phyloP scores from a whole-genome alignment of 2,329 filamentous ascomycete species.

The Neurospora sp. region DNA sequence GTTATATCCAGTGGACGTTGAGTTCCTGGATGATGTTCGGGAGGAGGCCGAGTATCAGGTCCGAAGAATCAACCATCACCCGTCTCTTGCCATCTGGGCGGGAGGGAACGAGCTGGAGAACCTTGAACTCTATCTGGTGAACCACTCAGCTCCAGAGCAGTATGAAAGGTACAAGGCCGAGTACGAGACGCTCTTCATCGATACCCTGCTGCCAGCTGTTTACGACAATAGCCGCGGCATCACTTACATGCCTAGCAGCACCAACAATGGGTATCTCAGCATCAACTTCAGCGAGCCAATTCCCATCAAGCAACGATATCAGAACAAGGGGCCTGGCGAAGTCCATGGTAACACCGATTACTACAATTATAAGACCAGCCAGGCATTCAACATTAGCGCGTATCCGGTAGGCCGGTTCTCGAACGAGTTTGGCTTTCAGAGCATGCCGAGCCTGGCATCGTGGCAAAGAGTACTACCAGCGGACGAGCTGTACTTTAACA shows the following conservation, averaged over 20 bases:
- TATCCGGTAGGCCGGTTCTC: slow-evolving; percentile 51
- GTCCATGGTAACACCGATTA: slow-evolving; percentile 52
- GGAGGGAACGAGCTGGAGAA: slow-evolving; percentile 52
- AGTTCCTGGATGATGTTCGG: slow-evolving; percentile 44
- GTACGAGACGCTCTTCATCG: slow-evolving; percentile 49
- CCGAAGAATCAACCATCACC: slow-evolving; percentile 50
- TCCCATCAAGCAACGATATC: slow-evolving; percentile 46
- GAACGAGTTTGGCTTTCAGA: slow-evolving; percentile 55
- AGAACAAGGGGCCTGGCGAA: slow-evolving; percentile 38
- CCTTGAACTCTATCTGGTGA: slow-evolving; percentile 34
- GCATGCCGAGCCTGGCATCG: slow-evolving; percentile 49
- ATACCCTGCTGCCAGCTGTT: slow-evolving; percentile 42
- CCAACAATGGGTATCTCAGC: slow-evolving; percentile 45
- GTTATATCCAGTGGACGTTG: slow-evolving; percentile 43
- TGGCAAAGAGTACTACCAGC: slow-evolving; percentile 44
- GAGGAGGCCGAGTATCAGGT: slow-evolving; percentile 50
- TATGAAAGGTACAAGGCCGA: slow-evolving; percentile 34
- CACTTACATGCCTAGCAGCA: slow-evolving; percentile 50
- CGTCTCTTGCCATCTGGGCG: slow-evolving; percentile 42
- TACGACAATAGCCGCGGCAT: slow-evolving; percentile 50
- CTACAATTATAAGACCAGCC: slow-evolving; percentile 45
- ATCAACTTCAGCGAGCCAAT: slow-evolving; percentile 42
- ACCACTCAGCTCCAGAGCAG: slow-evolving; percentile 29
- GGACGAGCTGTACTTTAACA: slow-evolving; percentile 47
- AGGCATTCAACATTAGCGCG: slow-evolving; percentile 42